Percentiles rank a stretch among this genome's conserved stretches.
These are phyloP conservation scores for Microsporum canis DNA, from an alignment of 2,329 filamentous ascomycete species.

Conservation along the genomic window DNA sequence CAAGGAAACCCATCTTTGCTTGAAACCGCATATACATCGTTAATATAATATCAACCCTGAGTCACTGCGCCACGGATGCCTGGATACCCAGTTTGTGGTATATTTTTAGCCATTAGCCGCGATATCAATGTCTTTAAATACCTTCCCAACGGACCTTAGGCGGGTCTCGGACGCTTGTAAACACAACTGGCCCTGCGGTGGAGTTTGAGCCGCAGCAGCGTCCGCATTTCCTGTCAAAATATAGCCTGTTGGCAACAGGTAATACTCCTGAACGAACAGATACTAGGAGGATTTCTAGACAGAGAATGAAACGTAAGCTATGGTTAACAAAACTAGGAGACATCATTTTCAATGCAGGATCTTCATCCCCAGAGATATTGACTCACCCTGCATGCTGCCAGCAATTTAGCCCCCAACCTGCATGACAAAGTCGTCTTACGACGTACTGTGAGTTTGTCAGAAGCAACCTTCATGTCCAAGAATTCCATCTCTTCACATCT, in stretches of 20 bases:
- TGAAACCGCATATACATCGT: background rate
- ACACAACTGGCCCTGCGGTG: background rate
- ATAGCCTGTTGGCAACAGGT: background rate
- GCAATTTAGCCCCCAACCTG: background rate
- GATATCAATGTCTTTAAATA: background rate
- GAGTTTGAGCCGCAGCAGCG: slow-evolving; percentile 1
- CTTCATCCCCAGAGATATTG: background rate
- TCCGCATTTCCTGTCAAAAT: background rate
- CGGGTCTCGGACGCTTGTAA: background rate
- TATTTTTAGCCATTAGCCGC: slow-evolving; percentile 4
- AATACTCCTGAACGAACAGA: background rate
- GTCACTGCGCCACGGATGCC: background rate
- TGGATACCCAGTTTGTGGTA: background rate
- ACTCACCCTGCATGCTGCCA: background rate
- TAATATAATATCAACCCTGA: background rate
- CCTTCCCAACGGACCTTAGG: background rate
- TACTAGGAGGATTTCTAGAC: background rate
- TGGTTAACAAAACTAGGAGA: background rate
- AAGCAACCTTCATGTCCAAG: background rate
- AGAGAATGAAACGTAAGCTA: background rate
- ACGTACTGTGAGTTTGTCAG: background rate
- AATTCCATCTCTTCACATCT: background rate
- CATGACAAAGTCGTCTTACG: background rate
- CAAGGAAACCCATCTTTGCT: background rate
- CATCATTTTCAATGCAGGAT: background rate